Evolutionary conservation across 192 early-diverging fungal genomes (phyloP), one percentile per base, ranked within the genome.

Genomic region (Entomortierella parvispora): DNA sequence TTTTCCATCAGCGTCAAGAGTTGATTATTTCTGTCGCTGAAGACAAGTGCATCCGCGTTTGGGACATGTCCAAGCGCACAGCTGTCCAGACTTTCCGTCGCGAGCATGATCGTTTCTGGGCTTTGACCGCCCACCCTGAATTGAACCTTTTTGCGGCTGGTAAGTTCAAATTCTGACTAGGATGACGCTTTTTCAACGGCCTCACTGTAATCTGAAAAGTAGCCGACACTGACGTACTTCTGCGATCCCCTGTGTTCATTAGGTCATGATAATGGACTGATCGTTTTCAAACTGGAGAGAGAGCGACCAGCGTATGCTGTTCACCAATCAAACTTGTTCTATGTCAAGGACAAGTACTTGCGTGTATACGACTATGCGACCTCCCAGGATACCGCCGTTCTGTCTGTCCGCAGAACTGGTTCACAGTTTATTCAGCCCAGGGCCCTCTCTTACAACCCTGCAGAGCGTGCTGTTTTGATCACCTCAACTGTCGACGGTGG

Each of bases 281-380:
- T 98, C 74, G 98, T 99, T 15, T 99, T 98, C 82, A 99, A 99
- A 79, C 84, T 99, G 29, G 98, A 99, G 81, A 86, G 98, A 50
- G 98, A 99, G 81, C 90, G 98, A 53, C 96, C 97, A 0, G 96
- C 98, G 20, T 91, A 91, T 63, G 86, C 91, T 6, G 87, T 94
- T 15, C 88, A 96, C 76, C 92, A 95, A 37, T 91, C 91, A 70
- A 85, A 84, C 66, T 87, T 98, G 29, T 93, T 93, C 52, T 98
- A 95, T 69, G 87, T 97, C 56, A 93, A 93, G 82, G 95, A 93
- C 79, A 93, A 95, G 68, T 86, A 91, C 70, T 69, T 98, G 20
- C 92, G 93, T 31, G 72, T 90, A 60, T 90, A 94, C 79, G 94
- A 99, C 79, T 96, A 93, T 82, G 49, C 83, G 23, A 92, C 76